phyloP scores from a whole-genome alignment of 129 eudicot genomes.

The Logfia minima region DNA sequence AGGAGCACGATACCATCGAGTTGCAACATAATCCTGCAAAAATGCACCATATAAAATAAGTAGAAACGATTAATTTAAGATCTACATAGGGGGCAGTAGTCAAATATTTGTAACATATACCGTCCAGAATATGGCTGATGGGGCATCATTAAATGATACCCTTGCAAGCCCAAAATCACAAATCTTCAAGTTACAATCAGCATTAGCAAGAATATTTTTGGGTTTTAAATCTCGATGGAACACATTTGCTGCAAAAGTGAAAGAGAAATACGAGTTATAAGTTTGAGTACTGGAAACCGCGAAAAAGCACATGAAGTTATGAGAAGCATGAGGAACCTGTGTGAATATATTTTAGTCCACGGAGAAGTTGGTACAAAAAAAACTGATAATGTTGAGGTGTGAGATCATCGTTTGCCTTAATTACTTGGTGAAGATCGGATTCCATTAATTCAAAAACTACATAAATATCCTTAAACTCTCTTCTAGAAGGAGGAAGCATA shows the following conservation, averaged over 20 bases:
- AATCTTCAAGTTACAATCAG: slow-evolving; percentile 70
- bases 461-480: slow-evolving; percentile 74
- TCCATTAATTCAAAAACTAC: slow-evolving; percentile 81
- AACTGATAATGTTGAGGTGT: slow-evolving; percentile 77
- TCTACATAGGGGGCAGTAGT: neutral
- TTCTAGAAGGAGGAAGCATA: slow-evolving; percentile 85
- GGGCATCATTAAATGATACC: slow-evolving; percentile 70
- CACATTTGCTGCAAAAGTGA: slow-evolving; percentile 52
- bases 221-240: slow-evolving; percentile 79
- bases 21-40: slow-evolving; percentile 80
- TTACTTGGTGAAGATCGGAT: slow-evolving; percentile 82
- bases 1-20: slow-evolving; percentile 95
- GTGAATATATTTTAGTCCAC: slow-evolving; percentile 76
- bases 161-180: slow-evolving; percentile 83
- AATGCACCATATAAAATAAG: slow-evolving; percentile 7
- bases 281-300: neutral
- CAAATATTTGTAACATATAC: slow-evolving; percentile 35
- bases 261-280: neutral
- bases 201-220: slow-evolving; percentile 67
- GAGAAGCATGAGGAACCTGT: slow-evolving; percentile 40
- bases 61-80: slow-evolving; percentile 10
- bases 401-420: slow-evolving; percentile 74
- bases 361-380: slow-evolving; percentile 83
- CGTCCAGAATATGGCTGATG: slow-evolving; percentile 77
- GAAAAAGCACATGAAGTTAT: neutral